Conservation (phyloP, 495 filamentous ascomycete species). For the Pseudomonodictys pantanalensis region DNA sequence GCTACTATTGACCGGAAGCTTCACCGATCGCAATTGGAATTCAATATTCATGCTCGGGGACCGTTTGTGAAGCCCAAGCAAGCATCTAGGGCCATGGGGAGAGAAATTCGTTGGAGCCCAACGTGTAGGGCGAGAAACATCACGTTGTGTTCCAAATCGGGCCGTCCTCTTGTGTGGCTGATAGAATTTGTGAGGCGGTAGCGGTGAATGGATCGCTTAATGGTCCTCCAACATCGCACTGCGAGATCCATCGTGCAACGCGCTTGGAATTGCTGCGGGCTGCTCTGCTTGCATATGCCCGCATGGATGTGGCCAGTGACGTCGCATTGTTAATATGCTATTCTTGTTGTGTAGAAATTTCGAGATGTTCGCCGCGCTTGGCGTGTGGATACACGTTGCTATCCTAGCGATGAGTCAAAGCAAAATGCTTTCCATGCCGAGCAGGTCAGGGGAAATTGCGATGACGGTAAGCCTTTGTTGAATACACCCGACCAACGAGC, state of each 20-base stretch:
- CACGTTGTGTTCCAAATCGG: neutral
- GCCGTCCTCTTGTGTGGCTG: conserved; percentile 6
- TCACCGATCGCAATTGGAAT: conserved; percentile 2
- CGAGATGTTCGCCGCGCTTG: neutral
- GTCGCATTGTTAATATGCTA: neutral
- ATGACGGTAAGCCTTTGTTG: conserved; percentile 9
- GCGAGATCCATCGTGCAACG: neutral
- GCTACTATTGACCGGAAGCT: conserved; percentile 21
- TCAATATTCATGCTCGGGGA: conserved; percentile 13
- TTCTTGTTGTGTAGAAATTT: neutral
- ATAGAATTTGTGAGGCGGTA: conserved; percentile 25
- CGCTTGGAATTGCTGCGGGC: conserved; percentile 1
- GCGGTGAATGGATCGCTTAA: conserved; percentile 26
- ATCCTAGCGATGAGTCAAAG: conserved; percentile 23
- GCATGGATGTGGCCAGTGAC: conserved; percentile 9
- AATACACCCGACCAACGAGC: neutral
- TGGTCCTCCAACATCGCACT: neutral
- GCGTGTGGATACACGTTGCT: conserved; percentile 13
- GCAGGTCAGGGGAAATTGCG: neutral
- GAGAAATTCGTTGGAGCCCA: conserved; percentile 29
- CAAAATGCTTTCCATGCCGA: neutral
- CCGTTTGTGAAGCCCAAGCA: too few relatives aligned
- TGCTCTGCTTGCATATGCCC: neutral
- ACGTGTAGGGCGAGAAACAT: conserved; percentile 15
- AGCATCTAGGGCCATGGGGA: too few relatives aligned